Base-by-base conservation (phyloP, 345 rosid genomes). In the Eutrema yunnanense region DNA sequence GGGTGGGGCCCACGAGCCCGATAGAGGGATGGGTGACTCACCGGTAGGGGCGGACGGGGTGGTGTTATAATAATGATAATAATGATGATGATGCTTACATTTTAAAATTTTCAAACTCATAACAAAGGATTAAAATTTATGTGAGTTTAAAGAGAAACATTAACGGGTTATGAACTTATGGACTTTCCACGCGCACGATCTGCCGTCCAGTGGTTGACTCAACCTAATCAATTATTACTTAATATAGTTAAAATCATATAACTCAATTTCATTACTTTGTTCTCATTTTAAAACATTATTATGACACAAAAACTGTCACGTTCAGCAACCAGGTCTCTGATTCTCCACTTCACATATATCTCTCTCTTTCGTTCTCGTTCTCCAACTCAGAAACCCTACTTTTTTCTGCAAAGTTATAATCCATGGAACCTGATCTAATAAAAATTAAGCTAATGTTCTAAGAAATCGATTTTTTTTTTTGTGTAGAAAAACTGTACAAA, bases 251-350 rank as follows among this genome's bases (percentile, higher is more conserved):
- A 22, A 69, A 29, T 58, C 72, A 47, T 50, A 58, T 26, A 74
- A 69, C 27, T 38, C 47, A 47, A 13, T 41, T 63, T 44, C 75
- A 69, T 64, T 56, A 6, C 6, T 36, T 19, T 26, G 32, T 59
- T 16, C 44, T 64, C 27, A 22, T 47, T 38, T 30, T 0, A 2
- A 48, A 64, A 58, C 3, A 44, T 37, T 54, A 57, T 55, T 49
- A 42, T 71, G 57, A 57, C 30, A 50, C 57, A 71, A 14, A 69
- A 76, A 64, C 56, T 76, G 76, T 76, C 80, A 76, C 57, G 56
- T 77, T 77, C 80, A 77, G 64, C 49, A 71, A 77, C 80, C 48
- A 77, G 33, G 68, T 71, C 80, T 64, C 72, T 71, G 49, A 64
- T 71, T 71, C 72, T 76, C 76, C 75, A 41, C 62, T 63, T 70